phyloP scores from a whole-genome alignment of 140 eudicot species.

The Ambrosia hybrid region DNA sequence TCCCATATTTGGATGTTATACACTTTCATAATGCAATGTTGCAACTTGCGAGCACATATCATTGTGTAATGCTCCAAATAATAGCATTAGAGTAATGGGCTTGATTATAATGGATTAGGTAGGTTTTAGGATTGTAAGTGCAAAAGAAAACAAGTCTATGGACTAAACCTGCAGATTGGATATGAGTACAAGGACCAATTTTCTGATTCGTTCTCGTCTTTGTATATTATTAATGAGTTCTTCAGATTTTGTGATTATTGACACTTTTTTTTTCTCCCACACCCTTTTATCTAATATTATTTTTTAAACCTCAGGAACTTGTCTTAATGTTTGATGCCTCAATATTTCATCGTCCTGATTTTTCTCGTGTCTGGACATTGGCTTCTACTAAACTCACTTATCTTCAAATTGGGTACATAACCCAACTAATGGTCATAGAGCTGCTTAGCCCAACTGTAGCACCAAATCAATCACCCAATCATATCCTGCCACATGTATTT shows the following conservation, averaged over 20 bases:
- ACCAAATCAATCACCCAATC: slow-evolving; percentile 45
- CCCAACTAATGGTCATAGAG: slow-evolving; percentile 83
- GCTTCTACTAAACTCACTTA: slow-evolving; percentile 63
- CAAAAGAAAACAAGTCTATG: neutral
- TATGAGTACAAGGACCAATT: slow-evolving; percentile 8
- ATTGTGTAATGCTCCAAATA: neutral
- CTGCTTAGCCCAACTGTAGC: slow-evolving; percentile 68
- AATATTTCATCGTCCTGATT: slow-evolving; percentile 67
- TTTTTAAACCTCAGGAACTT: slow-evolving; percentile 60
- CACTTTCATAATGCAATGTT: neutral
- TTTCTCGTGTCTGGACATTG: slow-evolving; percentile 80
- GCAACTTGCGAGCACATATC: neutral
- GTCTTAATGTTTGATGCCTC: slow-evolving; percentile 90
- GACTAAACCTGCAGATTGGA: slow-evolving; percentile 16
- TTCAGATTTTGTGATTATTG: neutral
- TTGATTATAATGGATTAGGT: neutral
- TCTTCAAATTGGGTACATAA: slow-evolving; percentile 84
- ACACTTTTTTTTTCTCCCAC: neutral
- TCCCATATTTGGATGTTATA: neutral
- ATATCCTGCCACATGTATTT: slow-evolving; percentile 41
- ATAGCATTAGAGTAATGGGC: neutral
- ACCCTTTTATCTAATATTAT: neutral
- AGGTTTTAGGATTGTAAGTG: slow-evolving; percentile 16
- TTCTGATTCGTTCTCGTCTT: neutral
- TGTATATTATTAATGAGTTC: slow-evolving; percentile 10